Evolutionary conservation across 805 yeast genomes (phyloP).

Genomic region (Candida germanica): DNA sequence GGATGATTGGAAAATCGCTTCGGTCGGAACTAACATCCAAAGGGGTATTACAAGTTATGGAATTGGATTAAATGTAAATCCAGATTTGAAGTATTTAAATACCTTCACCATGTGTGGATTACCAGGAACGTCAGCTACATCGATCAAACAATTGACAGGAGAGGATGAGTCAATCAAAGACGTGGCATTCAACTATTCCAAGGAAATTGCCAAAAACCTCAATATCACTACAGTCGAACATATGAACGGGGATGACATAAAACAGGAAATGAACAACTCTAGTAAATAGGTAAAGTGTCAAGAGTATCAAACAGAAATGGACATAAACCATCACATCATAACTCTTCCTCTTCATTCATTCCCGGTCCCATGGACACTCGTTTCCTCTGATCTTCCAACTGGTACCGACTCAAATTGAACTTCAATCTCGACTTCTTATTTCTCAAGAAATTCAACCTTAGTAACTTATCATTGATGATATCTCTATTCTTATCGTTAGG

Average conservation of each 20-base stretch:
- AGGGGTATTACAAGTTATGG: conserved; percentile 89
- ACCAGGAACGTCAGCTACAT: conserved; percentile 46
- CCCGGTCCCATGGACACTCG: conserved; percentile 8
- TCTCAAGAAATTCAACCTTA: conserved; percentile 36
- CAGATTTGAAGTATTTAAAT: conserved; percentile 71
- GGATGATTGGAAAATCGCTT: conserved; percentile 64
- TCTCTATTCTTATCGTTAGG: conserved; percentile 2
- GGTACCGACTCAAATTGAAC: conserved; percentile 30
- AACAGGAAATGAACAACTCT: conserved; percentile 4
- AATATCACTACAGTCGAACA: conserved; percentile 34
- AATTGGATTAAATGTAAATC: conserved; percentile 70
- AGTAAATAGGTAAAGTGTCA: too few species aligned
- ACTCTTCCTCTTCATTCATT: background rate
- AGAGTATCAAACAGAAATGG: too few species aligned
- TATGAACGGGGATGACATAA: conserved; percentile 29
- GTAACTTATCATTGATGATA: conserved; percentile 31
- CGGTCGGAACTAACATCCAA: conserved; percentile 85
- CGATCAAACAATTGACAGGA: conserved; percentile 20
- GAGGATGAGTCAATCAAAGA: conserved; percentile 17
- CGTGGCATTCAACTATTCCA: conserved; percentile 32
- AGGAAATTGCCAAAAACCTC: conserved; percentile 34
- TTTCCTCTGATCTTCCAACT: conserved; percentile 16
- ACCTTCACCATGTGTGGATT: conserved; percentile 84
- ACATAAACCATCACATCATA: too few species aligned
- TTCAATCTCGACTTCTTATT: conserved; percentile 45